Percentiles rank a stretch among this genome's conserved stretches.
Evolutionary conservation across 2,329 filamentous ascomycete species (phyloP).

Genomic region (Leptosphaerulina australis): DNA sequence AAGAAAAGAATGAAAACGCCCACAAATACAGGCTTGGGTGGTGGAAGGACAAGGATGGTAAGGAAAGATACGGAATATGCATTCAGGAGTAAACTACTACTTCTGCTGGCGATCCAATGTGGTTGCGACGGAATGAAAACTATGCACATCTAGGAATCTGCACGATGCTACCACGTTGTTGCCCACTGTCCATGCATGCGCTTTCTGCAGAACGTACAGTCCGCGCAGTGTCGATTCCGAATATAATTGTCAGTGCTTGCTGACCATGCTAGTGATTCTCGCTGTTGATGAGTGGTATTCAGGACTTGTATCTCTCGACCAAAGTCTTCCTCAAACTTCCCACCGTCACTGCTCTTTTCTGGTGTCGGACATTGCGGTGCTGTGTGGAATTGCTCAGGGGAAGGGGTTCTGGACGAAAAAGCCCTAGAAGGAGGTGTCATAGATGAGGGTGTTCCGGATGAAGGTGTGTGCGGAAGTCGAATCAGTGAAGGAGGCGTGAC

Average conservation of each 20-base stretch:
- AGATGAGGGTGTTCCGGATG: too few species aligned
- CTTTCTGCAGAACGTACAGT: constrained; percentile 22
- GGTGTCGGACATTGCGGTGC: neutral
- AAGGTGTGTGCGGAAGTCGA: neutral
- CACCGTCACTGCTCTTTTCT: neutral
- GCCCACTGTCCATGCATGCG: neutral
- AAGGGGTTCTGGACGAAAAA: neutral
- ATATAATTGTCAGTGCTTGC: constrained; percentile 14
- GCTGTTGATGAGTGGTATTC: neutral
- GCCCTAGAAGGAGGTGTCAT: too few species aligned
- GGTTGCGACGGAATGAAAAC: neutral
- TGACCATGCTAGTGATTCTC: neutral
- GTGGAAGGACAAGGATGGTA: neutral
- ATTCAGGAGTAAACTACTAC: neutral
- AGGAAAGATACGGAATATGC: neutral
- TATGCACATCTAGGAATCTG: neutral
- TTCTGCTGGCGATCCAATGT: neutral
- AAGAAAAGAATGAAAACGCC: neutral
- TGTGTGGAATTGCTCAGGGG: neutral
- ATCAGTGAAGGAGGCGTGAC: neutral
- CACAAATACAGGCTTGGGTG: neutral
- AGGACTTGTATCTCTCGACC: neutral
- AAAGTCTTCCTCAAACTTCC: neutral
- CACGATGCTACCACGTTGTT: neutral
- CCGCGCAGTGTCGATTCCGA: constrained; percentile 10